phyloP scores from a whole-genome alignment of 495 filamentous ascomycete genomes.

The Thozetella sp. region DNA sequence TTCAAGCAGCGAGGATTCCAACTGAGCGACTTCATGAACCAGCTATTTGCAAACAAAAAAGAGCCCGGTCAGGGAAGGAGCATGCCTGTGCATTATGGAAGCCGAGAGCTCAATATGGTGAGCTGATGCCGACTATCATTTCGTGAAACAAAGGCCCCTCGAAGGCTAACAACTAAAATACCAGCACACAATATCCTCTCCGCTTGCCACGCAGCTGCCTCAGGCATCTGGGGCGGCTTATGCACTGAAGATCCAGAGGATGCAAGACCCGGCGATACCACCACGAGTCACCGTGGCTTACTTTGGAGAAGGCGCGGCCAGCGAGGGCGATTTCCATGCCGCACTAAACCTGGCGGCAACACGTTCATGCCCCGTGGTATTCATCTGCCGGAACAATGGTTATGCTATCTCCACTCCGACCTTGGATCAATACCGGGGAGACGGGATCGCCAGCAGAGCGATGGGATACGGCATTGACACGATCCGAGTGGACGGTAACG shows the following conservation, averaged over 20 bases:
- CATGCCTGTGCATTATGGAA: conserved; percentile 98
- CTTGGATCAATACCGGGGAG: conserved; percentile 93
- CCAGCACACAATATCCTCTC: conserved; percentile 90
- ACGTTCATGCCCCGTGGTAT: conserved; percentile 85
- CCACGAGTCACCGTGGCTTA: conserved; percentile 82
- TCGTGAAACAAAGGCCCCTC: neutral
- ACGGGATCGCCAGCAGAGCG: conserved; percentile 94
- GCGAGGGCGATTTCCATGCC: conserved; percentile 97
- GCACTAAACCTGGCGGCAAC: conserved; percentile 97
- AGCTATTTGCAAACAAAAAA: conserved; percentile 87
- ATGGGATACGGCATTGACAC: conserved; percentile 97
- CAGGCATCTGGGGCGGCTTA: conserved; percentile 95
- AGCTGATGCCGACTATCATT: conserved; percentile 15
- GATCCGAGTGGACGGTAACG: conserved; percentile 94
- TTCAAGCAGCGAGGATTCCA: conserved; percentile 90
- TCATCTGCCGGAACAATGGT: conserved; percentile 97
- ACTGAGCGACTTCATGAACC: conserved; percentile 88
- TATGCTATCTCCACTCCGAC: conserved; percentile 96
- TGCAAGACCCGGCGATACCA: conserved; percentile 65
- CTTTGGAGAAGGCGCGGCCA: conserved; percentile 97
- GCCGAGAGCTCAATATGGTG: conserved; percentile 78
- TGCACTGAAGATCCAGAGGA: conserved; percentile 83
- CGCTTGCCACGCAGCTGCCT: conserved; percentile 92
- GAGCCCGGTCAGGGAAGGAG: conserved; percentile 85
- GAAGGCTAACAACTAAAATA: conserved; percentile 9